Evolutionary conservation across 129 eudicot species (phyloP).

Genomic region (Deinandra increscens): DNA sequence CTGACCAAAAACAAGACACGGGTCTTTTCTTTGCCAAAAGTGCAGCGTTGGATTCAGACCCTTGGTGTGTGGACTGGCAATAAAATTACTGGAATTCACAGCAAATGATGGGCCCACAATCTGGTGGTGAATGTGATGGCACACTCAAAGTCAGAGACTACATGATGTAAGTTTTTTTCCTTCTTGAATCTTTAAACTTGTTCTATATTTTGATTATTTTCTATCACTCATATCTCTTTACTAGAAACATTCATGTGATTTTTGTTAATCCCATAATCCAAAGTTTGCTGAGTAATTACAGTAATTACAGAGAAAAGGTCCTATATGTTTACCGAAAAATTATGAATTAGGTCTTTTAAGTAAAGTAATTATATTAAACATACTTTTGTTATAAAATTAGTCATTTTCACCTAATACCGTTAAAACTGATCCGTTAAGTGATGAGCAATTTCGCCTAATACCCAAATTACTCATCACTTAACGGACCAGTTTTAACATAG

Average conservation of each 20-base stretch:
- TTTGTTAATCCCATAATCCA: not conserved
- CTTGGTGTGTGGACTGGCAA: slow-evolving; percentile 22
- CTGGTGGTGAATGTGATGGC: slow-evolving; percentile 42
- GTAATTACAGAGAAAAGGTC: too few relatives aligned
- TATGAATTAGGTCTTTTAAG: too few relatives aligned
- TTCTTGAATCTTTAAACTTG: slow-evolving; percentile 11
- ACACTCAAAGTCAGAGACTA: slow-evolving; percentile 10
- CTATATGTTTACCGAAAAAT: too few relatives aligned
- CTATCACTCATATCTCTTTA: not conserved
- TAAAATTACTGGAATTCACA: slow-evolving; percentile 28
- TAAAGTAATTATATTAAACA: too few relatives aligned
- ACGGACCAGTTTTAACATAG: too few relatives aligned
- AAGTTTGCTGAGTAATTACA: too few relatives aligned
- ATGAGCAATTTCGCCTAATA: too few relatives aligned
- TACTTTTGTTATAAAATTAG: too few relatives aligned
- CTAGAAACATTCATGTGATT: not conserved
- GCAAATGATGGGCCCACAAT: slow-evolving; percentile 39
- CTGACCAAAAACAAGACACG: slow-evolving; percentile 34
- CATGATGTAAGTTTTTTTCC: slow-evolving; percentile 24
- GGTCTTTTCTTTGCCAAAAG: slow-evolving; percentile 36
- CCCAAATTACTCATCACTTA: too few relatives aligned
- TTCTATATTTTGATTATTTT: not conserved
- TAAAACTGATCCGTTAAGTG: too few relatives aligned
- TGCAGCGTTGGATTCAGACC: slow-evolving; percentile 35
- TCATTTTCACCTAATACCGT: too few relatives aligned